Evolutionary conservation across 352 stramenopile species (phyloP), one percentile per base, ranked within the genome.

Genomic region (Elongisporangium senticosum): DNA sequence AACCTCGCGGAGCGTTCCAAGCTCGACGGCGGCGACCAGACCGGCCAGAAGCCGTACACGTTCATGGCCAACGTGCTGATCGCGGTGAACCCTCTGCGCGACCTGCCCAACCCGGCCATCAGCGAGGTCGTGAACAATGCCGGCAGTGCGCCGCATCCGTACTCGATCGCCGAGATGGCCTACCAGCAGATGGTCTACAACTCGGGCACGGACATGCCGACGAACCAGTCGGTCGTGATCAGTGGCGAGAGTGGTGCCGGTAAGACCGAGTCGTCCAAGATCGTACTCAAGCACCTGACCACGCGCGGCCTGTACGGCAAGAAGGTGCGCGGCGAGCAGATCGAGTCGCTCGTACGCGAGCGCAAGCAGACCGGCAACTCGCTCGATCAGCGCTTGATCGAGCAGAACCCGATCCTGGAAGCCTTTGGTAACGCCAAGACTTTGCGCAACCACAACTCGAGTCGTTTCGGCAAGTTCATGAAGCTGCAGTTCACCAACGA

Each of bases 391-490:
- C 79, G 86, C 40, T 62, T 95, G 47, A 95, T 95, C 48, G 83
- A 93, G 67, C 83, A 93, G 62, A 98, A 98, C 64, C 93, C 93
- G 55, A 97, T 98, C 53, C 65, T 98, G 15, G 95, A 98, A 71
- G 90, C 91, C 7, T 98, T 98, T 69, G 95, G 95, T 60, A 98
- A 98, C 68, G 93, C 91, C 57, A 95, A 96, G 72, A 98, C 95
- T 49, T 61, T 98, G 43, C 79, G 91, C 17, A 98, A 98, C 75
- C 73, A 93, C 85, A 98, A 98, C 79, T 98, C 90, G 59, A 95
- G 77, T 62, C 89, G 94, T 58, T 98, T 98, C 59, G 94, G 94
- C 62, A 98, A 98, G 77, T 97, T 96, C 57, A 97, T 98, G 77
- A 96, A 97, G 68, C 84, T 98, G 28, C 89, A 97, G 69, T 98